These are phyloP conservation scores for Dryadomyces sulphureus DNA, from an alignment of 2,329 filamentous ascomycete genomes.

Conservation along the genomic window DNA sequence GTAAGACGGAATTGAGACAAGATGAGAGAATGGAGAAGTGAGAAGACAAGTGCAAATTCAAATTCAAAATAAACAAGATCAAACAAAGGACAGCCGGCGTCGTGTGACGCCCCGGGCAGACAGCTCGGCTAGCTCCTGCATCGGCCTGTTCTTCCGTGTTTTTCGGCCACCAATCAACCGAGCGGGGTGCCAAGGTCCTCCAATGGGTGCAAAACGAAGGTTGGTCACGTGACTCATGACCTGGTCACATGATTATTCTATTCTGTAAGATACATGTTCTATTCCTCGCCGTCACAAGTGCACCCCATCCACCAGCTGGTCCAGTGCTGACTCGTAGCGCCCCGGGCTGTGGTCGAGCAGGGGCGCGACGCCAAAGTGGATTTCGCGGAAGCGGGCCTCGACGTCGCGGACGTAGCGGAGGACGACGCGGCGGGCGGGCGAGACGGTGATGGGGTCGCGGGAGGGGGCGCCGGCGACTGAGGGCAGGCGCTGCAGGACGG, in stretches of 20 bases:
- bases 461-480: slow-evolving; percentile 20
- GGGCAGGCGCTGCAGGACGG: slow-evolving; percentile 51
- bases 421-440: slow-evolving; percentile 53
- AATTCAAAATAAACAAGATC: background rate
- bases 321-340: slow-evolving; percentile 55
- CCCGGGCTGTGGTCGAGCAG: slow-evolving; percentile 62
- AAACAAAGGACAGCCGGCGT: background rate
- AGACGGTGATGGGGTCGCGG: slow-evolving; percentile 10
- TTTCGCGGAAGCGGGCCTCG: slow-evolving; percentile 53
- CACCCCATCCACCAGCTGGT: slow-evolving; percentile 28
- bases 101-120: background rate
- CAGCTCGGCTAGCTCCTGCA: background rate
- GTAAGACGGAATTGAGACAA: background rate
- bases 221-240: background rate
- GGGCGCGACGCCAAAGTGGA: slow-evolving; percentile 59
- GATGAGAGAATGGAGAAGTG: background rate
- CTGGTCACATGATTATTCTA: no score
- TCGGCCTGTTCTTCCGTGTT: background rate
- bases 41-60: background rate
- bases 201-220: no score
- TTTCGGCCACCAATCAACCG: background rate
- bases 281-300: slow-evolving; percentile 1
- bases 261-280: no score
- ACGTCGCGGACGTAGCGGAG: slow-evolving; percentile 59
- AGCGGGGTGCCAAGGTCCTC: slow-evolving; percentile 1